Base-by-base conservation (phyloP, 2,329 filamentous ascomycete species). In the Fusarium duplospermum region DNA sequence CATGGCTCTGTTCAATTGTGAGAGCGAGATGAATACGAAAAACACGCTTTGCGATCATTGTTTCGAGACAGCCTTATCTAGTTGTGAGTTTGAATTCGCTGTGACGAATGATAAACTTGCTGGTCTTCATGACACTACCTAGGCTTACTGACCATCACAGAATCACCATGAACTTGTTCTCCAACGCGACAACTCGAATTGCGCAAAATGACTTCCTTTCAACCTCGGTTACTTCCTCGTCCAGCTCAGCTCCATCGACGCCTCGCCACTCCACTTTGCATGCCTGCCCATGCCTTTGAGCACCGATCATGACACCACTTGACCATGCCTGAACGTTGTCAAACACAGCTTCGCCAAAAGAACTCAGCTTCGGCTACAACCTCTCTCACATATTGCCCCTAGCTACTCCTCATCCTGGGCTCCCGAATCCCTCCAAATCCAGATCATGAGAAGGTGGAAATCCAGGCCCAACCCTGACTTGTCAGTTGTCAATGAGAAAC, bases 271-370 rank as follows among this genome's bases (percentile, higher is more conserved):
- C 45, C 60, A 64, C 66, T 65, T 52, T 54, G 24, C 38, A 20
- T 50, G 38, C 56, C 50, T 56, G 54, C 54, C 36, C 62, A 27
- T 47, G 13, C 13, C 42, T 31, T 42, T 29, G 10, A n/a, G 20
- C 33, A 54, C 22, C 31, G 31, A 70, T 70, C 69, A 71, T 71
- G 62, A 71, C 62, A 71, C 52, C 36, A 38, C 42, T 35, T 31
- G 36, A 54, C 24, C 54, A 18, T 20, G 33, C 38, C 54, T 61
- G 33, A 63, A 50, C 52, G 9, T 45, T 56, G 13, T 56, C 22
- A 29, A 50, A 62, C 35, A 24, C 6, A 8, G 50, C 29, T 24
- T 38, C 36, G 57, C 36, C 47, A 35, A 50, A 42, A 13, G 22
- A 57, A 62, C 57, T 60, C 66, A 54, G 42, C 27, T 50, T 40